Evolutionary conservation across 257 asterid species (phyloP), one percentile per base, ranked within the genome.

Genomic region (Datura wrightii): DNA sequence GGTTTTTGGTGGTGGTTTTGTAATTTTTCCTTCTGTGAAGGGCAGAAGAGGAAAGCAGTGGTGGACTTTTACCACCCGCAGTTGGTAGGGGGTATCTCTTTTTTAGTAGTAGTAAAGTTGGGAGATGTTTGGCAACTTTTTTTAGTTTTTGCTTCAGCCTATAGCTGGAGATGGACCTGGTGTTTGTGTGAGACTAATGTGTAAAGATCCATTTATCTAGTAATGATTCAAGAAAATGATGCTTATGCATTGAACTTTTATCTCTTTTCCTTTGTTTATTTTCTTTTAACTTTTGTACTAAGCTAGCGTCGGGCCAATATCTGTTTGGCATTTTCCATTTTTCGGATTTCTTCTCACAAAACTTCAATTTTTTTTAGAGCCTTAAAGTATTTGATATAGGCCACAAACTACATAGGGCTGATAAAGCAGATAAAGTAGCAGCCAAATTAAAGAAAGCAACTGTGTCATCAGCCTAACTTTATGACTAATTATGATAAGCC

Each of bases 41-140:
- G 54, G 84, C 82, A 80, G 84, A 62, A 52, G 88, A 52, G 53
- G 85, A 84, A 69, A 86, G 89, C 87, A 84, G 89, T 84, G 89
- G 89, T 87, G 87, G 82, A 52, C 50, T 80, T 42, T 76, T 82
- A 84, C 91, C 90, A 91, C 94, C 94, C 91, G 92, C 94, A 84
- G 84, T 52, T 62, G 52, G 70, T 56, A 42, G 11, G 10, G 14
- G 79, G 55, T 39, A 24, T 24, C 31, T 24, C 1, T 24, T 24
- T 24, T 24, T 24, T 24, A 24, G 31, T 24, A 24, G 31, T 24
- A 24, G 31, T 39, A 79, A 16, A 41, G 54, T 79, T 34, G 67
- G 19, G 19, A 79, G 48, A 8, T 18, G 58, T 63, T 72, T 58
- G 56, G 83, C 36, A 79, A 34, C 31, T 14, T 11, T 65, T 1